Evolutionary conservation across 805 yeast species (phyloP).

Genomic region (Metschnikowia chrysomelidarum): DNA sequence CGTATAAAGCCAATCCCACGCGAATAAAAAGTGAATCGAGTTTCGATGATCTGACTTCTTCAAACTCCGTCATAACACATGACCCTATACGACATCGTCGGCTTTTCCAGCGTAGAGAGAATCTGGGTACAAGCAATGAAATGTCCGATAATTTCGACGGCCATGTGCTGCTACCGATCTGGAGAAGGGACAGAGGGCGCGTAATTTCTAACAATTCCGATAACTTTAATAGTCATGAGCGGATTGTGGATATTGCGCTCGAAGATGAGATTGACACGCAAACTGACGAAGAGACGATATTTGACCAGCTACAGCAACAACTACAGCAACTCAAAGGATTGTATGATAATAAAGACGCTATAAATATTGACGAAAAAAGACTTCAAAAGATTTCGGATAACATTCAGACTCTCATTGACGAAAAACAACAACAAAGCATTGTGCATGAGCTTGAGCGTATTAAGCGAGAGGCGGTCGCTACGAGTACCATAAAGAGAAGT

Average conservation of each 20-base stretch:
- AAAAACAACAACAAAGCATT: slow-evolving; percentile 14
- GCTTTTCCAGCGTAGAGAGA: slow-evolving; percentile 2
- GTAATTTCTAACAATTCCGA: slow-evolving; percentile 1
- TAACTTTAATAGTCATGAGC: no score
- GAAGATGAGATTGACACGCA: background rate
- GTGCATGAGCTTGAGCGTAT: slow-evolving; percentile 27
- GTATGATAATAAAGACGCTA: slow-evolving; percentile 5
- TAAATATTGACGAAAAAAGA: slow-evolving; percentile 5
- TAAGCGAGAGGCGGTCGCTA: slow-evolving; percentile 9
- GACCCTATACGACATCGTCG: slow-evolving; percentile 10
- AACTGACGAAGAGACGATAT: slow-evolving; percentile 3
- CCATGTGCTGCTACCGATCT: slow-evolving; percentile 14
- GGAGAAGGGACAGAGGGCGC: slow-evolving; percentile 9
- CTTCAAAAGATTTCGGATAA: slow-evolving; percentile 7
- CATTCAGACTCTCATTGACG: slow-evolving; percentile 11
- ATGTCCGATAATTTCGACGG: background rate
- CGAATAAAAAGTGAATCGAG: slow-evolving; percentile 8
- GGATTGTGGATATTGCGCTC: background rate
- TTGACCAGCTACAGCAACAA: slow-evolving; percentile 13
- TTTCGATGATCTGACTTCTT: background rate
- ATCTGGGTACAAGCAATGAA: background rate
- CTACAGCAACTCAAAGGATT: slow-evolving; percentile 10
- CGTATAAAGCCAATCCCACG: slow-evolving; percentile 23
- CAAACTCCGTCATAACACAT: background rate
- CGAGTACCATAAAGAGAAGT: background rate